Base-by-base conservation (phyloP, 2,329 filamentous ascomycete genomes). In the Pseudogymnoascus sp. region DNA sequence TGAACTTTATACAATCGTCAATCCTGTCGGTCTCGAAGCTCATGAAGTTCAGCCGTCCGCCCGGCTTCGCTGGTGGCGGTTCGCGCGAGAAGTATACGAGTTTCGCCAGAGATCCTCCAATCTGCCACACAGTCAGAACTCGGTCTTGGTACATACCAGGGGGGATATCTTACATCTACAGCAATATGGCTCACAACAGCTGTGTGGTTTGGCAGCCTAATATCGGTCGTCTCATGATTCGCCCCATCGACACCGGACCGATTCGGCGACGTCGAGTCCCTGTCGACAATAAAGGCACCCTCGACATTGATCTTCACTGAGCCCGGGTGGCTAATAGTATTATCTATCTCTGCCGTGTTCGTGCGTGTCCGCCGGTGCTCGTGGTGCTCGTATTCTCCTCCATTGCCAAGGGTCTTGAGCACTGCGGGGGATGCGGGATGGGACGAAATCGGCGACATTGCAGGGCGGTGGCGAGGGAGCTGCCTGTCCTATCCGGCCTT, bases 81-180 rank as follows among this genome's bases (percentile, higher is more conserved):
- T 97, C 94, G 67, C 91, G 89, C 16, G 92, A 94, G 73, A 97
- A 97, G 79, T 97, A 99, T 65, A 99, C 94, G 53, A 99, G 85
- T 78, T 99, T 99, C 68, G 92, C 92, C 35, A 99, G 81, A 14
- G 92, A 96, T 68, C 94, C 94, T 67, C 94, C 94, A 75, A 99
- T 97, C 90, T 96, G 74, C 37, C 16, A 16, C 21, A 38, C 21
- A 12, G 59, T 60, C 6, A 60, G 59, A 8, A 38, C 33, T 47
- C 65, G 31, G 53, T 66, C 64, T 40, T 25, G 3, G 12, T 38
- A 40, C 12, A 25, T 8, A 12, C 7, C 1, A 25, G 1, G 63
- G 65, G 59, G 62, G 64, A 59, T 61, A 65, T 81, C 89, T 77
- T 82, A 95, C 92, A 82, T 99, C 94, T 65, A 97, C 88, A 62